Evolutionary conservation across 768 basidiomycete genomes (phyloP).

Genomic region (Boletus vinaceobasis): DNA sequence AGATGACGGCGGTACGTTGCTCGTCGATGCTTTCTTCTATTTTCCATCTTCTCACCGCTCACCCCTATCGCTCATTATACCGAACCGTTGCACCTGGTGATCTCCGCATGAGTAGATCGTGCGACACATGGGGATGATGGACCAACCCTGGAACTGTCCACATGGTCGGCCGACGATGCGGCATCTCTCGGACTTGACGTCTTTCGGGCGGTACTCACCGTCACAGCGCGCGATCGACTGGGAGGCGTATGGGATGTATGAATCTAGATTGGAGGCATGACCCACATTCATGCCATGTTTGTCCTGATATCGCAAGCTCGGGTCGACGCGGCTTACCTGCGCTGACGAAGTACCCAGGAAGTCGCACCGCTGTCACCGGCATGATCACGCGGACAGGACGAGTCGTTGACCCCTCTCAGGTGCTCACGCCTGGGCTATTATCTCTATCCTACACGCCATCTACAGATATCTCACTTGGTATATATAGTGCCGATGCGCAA

Average conservation of each 20-base stretch:
- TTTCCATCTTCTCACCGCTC: background rate
- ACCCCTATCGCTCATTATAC: background rate
- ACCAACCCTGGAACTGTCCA: constrained; percentile 88
- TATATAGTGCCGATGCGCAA: constrained; percentile 13
- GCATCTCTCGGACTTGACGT: constrained; percentile 56
- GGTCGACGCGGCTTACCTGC: no score
- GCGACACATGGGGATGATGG: constrained; percentile 79
- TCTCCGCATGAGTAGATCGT: constrained; percentile 47
- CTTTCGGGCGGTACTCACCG: constrained; percentile 19
- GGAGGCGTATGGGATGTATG: constrained; percentile 25
- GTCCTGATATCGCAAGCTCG: background rate
- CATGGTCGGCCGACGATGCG: constrained; percentile 85
- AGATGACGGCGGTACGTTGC: constrained; percentile 69
- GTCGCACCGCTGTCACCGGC: background rate
- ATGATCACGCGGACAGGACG: background rate
- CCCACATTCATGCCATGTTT: background rate
- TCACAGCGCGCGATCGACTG: constrained; percentile 34
- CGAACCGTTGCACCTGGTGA: background rate
- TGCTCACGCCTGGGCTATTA: background rate
- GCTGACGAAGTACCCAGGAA: background rate
- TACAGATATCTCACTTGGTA: constrained; percentile 2
- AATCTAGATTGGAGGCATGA: constrained; percentile 2
- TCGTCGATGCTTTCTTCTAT: background rate
- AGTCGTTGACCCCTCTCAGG: background rate
- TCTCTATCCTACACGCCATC: background rate